Percentiles rank a stretch among this genome's conserved stretches.
Evolutionary conservation across 2,329 filamentous ascomycete species (phyloP).

Genomic region (Penicillium sp.): DNA sequence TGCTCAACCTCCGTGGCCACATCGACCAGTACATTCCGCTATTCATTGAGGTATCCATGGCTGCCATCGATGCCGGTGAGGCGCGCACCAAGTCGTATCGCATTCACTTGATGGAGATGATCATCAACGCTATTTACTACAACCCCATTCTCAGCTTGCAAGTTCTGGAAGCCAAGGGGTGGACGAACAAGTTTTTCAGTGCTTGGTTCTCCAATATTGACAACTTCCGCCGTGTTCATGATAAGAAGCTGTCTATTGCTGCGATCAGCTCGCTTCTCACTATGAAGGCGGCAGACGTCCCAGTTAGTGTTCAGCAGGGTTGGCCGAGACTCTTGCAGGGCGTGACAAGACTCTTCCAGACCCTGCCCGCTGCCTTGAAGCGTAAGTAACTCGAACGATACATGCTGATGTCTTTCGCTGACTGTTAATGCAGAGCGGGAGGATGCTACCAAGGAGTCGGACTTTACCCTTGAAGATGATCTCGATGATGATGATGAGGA

Average conservation of each 20-base stretch:
- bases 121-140: slow-evolving; percentile 98
- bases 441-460: slow-evolving; percentile 83
- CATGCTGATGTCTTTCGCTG: slow-evolving; percentile 21
- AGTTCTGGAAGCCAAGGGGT: slow-evolving; percentile 81
- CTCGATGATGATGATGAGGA: slow-evolving; percentile 69
- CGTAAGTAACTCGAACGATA: slow-evolving; percentile 49
- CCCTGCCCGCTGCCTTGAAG: slow-evolving; percentile 78
- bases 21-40: slow-evolving; percentile 83
- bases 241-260: slow-evolving; percentile 97
- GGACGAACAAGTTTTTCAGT: slow-evolving; percentile 99
- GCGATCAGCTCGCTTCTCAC: slow-evolving; percentile 83
- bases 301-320: slow-evolving; percentile 84
- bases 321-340: slow-evolving; percentile 90
- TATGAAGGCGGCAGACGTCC: slow-evolving; percentile 73
- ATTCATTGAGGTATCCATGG: slow-evolving; percentile 87
- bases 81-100: slow-evolving; percentile 87
- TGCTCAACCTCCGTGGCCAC: slow-evolving; percentile 85
- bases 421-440: slow-evolving; percentile 61
- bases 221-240: slow-evolving; percentile 85
- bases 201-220: slow-evolving; percentile 97
- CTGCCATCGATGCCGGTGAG: slow-evolving; percentile 64
- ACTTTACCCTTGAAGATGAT: slow-evolving; percentile 70
- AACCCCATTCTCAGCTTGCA: slow-evolving; percentile 80
- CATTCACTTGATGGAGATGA: slow-evolving; percentile 96
- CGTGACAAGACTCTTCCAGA: slow-evolving; percentile 85